A percentile compares a stretch with the other conserved stretches of the same genome.
These are phyloP conservation scores for Cladosporium sp. DNA, from an alignment of 2,329 filamentous ascomycete genomes.

Conservation along the genomic window DNA sequence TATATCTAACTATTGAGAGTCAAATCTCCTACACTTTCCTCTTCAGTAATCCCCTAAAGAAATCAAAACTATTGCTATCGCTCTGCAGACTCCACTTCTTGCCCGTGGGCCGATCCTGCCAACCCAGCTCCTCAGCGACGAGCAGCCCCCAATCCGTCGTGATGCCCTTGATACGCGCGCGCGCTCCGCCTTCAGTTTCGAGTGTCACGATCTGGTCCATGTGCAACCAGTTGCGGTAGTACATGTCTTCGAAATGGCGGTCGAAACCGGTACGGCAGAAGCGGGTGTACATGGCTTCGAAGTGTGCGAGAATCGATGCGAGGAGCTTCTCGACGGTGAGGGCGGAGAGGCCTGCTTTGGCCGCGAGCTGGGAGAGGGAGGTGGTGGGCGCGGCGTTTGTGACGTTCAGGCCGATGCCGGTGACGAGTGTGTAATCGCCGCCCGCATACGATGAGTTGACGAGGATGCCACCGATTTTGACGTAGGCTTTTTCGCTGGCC, in stretches of 20 bases:
- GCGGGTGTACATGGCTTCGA: conserved; percentile 73
- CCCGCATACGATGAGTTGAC: conserved; percentile 82
- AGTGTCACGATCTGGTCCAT: conserved; percentile 67
- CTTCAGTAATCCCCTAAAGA: conserved; percentile 83
- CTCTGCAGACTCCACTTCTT: conserved; percentile 83
- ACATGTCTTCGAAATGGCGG: conserved; percentile 68
- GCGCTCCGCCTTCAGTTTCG: conserved; percentile 74
- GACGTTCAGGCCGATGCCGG: conserved; percentile 81
- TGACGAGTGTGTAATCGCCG: conserved; percentile 77
- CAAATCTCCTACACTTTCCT: conserved; percentile 61
- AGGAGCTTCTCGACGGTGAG: conserved; percentile 79
- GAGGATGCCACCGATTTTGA: conserved; percentile 91
- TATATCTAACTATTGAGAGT: neutral
- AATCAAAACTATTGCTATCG: conserved; percentile 98
- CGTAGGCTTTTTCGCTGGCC: conserved; percentile 64
- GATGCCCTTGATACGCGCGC: conserved; percentile 79
- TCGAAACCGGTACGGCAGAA: conserved; percentile 79
- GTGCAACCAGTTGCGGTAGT: conserved; percentile 86
- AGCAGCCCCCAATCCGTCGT: conserved; percentile 89
- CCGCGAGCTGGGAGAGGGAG: conserved; percentile 72
- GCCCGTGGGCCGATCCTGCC: conserved; percentile 71
- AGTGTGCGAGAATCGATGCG: conserved; percentile 73
- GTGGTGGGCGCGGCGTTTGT: conserved; percentile 90
- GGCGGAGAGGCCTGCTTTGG: conserved; percentile 43
- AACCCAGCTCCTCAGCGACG: conserved; percentile 77